Conservation (phyloP, 2,329 filamentous ascomycete species). For the Byssochlamys sp. region DNA sequence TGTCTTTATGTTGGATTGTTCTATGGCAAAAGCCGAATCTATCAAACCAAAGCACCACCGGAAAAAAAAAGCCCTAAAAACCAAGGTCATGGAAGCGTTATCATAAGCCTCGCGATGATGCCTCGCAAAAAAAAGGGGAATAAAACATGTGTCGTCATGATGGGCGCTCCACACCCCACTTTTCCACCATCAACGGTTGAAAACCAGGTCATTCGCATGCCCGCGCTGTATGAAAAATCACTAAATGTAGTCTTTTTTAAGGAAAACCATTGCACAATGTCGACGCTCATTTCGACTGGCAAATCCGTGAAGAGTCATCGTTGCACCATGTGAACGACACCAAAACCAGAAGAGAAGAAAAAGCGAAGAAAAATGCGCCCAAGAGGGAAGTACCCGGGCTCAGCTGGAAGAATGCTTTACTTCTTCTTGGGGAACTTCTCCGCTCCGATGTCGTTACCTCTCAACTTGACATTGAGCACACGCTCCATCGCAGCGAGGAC, state of each 20-base stretch:
- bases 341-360: constrained; percentile 7
- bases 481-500: constrained; percentile 68
- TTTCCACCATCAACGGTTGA: not conserved
- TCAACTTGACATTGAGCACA: constrained; percentile 76
- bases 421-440: constrained; percentile 74
- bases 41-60: not conserved
- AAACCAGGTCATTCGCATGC: not conserved
- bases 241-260: not conserved
- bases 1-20: not conserved
- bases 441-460: constrained; percentile 74
- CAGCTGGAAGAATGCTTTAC: constrained; percentile 26
- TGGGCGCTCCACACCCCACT: not conserved
- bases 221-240: not conserved
- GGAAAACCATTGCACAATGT: constrained; percentile 1
- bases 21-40: not conserved
- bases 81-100: not conserved
- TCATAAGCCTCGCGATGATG: not conserved
- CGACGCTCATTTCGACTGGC: constrained; percentile 7
- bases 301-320: constrained; percentile 1
- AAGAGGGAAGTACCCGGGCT: constrained; percentile 16
- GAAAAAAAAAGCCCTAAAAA: not conserved
- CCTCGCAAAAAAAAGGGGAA: not conserved
- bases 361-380: constrained; percentile 10
- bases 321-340: constrained; percentile 5
- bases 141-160: not conserved